Conservation (phyloP, 352 stramenopile species). For the Globisporangium acanthophoron region DNA sequence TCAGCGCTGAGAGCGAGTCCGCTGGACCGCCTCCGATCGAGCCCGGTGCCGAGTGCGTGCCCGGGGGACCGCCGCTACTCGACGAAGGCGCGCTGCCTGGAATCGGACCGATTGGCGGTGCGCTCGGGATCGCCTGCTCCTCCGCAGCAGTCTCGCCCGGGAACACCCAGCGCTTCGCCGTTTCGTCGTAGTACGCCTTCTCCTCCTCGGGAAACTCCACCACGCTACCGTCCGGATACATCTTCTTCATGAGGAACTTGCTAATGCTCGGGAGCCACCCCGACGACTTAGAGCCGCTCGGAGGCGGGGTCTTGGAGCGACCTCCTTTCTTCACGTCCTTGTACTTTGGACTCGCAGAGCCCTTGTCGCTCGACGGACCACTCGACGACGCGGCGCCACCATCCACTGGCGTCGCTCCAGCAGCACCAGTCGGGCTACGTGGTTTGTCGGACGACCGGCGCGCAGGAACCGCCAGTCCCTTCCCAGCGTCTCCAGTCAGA, state of each 20-base stretch:
- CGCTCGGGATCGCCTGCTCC: conserved; percentile 54
- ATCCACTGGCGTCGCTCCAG: background rate
- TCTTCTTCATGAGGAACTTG: conserved; percentile 61
- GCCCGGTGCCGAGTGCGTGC: conserved; percentile 57
- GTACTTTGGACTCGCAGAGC: conserved; percentile 56
- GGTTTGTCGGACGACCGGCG: conserved; percentile 9
- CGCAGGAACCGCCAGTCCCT: conserved; percentile 8
- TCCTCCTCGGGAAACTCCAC: conserved; percentile 73
- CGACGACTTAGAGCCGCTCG: conserved; percentile 46
- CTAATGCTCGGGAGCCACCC: conserved; percentile 48
- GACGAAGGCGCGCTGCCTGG: conserved; percentile 44
- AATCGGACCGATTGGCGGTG: conserved; percentile 60
- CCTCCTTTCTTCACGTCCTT: conserved; percentile 53
- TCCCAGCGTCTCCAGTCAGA: conserved; percentile 36
- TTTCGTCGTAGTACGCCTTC: conserved; percentile 79
- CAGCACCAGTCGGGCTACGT: conserved; percentile 9
- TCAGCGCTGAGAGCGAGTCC: conserved; percentile 73
- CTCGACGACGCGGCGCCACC: background rate
- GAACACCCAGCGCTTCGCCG: conserved; percentile 86
- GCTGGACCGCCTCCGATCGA: conserved; percentile 43
- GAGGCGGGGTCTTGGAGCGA: conserved; percentile 78
- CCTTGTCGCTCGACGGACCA: conserved; percentile 69
- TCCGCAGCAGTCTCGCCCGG: conserved; percentile 67
- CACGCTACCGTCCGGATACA: conserved; percentile 82
- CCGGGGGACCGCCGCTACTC: conserved; percentile 25